Evolutionary conservation across 768 basidiomycete species (phyloP), one percentile per base, ranked within the genome.

Genomic region (Omphalotus guepiniiformis): DNA sequence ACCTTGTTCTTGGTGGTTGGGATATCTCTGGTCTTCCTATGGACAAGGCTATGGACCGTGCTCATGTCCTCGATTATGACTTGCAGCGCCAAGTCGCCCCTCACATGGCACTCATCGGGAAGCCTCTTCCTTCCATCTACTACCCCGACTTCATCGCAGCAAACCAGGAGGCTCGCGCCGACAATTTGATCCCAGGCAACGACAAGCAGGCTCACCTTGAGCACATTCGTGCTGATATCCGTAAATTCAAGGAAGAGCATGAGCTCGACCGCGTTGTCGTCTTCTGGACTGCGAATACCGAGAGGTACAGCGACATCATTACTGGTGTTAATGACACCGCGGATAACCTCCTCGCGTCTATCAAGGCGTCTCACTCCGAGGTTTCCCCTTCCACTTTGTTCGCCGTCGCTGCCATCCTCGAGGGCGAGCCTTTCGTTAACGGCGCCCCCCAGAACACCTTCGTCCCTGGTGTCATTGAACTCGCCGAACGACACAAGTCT

Each of bases 381-480:
- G 85, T 98, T n/a, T 93, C 94, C 6, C 95, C 95, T 4, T 95
- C 93, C 42, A 95, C 93, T 39, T 63, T 98, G 55, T 98, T 97
- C 61, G 95, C 95, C 16, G 86, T 97, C 50, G 95, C 94, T 7
- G 78, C 93, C 25, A 95, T 98, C 64, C 85, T 97, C 56, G 95
- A 98, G 68, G 87, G 87, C 48, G 83, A 86, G 61, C 93, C 95
- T 16, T 99, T 94, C 75, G 80, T 98, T 61, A 97, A 97, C 61
- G 95, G 95, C 41, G 93, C 95, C 8, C 95, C 95, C 5, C 94
- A 98, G 78, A 99, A 99, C 79, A 96, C 95, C 3, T 97, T 97
- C 58, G 93, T 99, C 21, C 95, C 95, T 0, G 95, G 95, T 53
- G 85, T 86, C 58, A 88, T 99, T 60, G 80, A 83, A 56, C 88